Percentiles rank a stretch among this genome's conserved stretches.
These are phyloP conservation scores for Monilinia polystroma DNA, from an alignment of 2,329 filamentous ascomycete species.

Conservation along the genomic window DNA sequence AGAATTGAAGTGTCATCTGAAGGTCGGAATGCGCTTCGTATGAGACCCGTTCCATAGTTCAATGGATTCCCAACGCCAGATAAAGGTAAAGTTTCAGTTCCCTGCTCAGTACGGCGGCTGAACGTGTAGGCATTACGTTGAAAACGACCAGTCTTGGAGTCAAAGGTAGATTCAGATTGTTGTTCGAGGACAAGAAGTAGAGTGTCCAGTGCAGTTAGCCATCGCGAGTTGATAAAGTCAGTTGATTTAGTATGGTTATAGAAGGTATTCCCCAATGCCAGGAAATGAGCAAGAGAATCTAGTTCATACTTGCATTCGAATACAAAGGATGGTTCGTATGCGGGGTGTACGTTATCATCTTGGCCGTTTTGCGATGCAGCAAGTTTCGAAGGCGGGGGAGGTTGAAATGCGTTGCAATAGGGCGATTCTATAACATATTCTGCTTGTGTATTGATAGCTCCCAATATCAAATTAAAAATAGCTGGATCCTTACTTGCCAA, in stretches of 20 bases:
- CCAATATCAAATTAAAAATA: conserved; percentile 78
- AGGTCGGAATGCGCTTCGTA: conserved; percentile 89
- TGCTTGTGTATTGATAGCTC: conserved; percentile 92
- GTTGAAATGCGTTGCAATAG: conserved; percentile 98
- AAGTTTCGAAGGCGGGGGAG: conserved; percentile 79
- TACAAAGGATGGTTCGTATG: conserved; percentile 78
- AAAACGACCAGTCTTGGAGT: conserved; percentile 62
- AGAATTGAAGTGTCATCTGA: conserved; percentile 94
- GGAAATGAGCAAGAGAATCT: conserved; percentile 89
- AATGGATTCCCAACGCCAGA: conserved; percentile 87
- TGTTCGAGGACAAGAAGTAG: conserved; percentile 72
- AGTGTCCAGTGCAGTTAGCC: conserved; percentile 74
- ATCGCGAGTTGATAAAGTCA: conserved; percentile 75
- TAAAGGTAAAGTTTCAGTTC: conserved; percentile 87
- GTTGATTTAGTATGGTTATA: conserved; percentile 74
- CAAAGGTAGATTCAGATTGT: conserved; percentile 80
- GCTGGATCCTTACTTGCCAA: conserved; percentile 77
- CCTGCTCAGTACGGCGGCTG: conserved; percentile 72
- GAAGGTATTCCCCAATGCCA: conserved; percentile 83
- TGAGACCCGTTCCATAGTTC: conserved; percentile 76
- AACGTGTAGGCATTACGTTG: conserved; percentile 82
- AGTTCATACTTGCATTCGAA: conserved; percentile 99
- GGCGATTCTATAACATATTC: conserved; percentile 93
- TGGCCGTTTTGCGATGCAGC: conserved; percentile 73
- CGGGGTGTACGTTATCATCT: conserved; percentile 79